Evolutionary conservation across 352 stramenopile species (phyloP).

Genomic region (Pythium dissotocum): DNA sequence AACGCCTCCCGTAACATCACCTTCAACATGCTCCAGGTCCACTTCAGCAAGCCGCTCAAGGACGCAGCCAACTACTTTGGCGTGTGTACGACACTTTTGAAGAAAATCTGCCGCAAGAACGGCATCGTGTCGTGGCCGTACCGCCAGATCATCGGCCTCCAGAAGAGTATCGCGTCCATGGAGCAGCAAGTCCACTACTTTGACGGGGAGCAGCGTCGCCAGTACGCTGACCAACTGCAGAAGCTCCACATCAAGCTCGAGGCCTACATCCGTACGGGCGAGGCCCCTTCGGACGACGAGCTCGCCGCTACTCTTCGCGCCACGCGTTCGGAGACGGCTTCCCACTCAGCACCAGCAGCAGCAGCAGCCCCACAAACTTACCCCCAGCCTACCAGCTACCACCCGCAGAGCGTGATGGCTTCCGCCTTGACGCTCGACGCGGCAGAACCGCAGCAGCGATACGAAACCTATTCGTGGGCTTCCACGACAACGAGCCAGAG

Average conservation of each 20-base stretch:
- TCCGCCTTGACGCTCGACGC: conserved; percentile 21
- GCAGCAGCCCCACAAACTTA: conserved; percentile 3
- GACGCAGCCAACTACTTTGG: conserved; percentile 74
- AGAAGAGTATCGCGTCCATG: conserved; percentile 87
- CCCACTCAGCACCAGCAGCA: neutral
- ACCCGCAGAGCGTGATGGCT: conserved; percentile 22
- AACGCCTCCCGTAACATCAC: conserved; percentile 71
- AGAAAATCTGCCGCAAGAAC: conserved; percentile 84
- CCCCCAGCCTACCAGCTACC: conserved; percentile 7
- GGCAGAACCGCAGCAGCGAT: conserved; percentile 12
- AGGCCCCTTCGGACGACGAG: conserved; percentile 33
- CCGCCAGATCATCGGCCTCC: conserved; percentile 81
- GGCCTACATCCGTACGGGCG: conserved; percentile 48
- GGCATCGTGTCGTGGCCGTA: conserved; percentile 81
- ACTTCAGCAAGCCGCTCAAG: conserved; percentile 82
- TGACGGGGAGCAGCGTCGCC: conserved; percentile 59
- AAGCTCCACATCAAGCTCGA: conserved; percentile 78
- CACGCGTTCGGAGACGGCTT: neutral
- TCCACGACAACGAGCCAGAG: neutral
- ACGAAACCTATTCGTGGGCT: conserved; percentile 3
- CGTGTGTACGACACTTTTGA: conserved; percentile 85
- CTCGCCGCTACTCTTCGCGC: conserved; percentile 2
- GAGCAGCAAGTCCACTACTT: conserved; percentile 81
- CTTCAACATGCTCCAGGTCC: conserved; percentile 70
- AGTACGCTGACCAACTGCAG: conserved; percentile 63